phyloP scores from a whole-genome alignment of 164 flowering plant species.

The Magnolia officinalis region DNA sequence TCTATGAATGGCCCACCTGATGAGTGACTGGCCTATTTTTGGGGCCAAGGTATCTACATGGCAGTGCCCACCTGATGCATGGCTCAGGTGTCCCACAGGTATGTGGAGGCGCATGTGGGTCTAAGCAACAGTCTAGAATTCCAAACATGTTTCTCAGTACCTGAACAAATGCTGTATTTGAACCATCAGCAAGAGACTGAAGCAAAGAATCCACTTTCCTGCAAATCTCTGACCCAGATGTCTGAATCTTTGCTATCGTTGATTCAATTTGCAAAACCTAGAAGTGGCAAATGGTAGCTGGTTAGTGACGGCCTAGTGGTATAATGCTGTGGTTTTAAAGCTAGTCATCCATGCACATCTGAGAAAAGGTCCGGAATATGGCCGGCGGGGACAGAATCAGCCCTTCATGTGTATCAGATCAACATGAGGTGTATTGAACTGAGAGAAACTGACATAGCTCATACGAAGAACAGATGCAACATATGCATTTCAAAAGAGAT shows the following conservation, averaged over 20 bases:
- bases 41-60: too few relatives aligned
- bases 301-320: background rate
- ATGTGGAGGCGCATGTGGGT: too few relatives aligned
- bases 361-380: background rate
- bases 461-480: background rate
- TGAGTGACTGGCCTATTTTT: too few relatives aligned
- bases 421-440: background rate
- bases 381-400: background rate
- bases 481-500: background rate
- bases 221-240: conserved; percentile 42
- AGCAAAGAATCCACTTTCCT: conserved; percentile 41
- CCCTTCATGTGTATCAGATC: background rate
- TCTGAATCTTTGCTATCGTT: conserved; percentile 41
- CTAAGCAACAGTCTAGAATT: too few relatives aligned
- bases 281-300: conserved; percentile 26
- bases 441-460: background rate
- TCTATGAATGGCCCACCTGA: too few relatives aligned
- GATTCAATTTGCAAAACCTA: conserved; percentile 78
- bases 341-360: background rate
- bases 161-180: conserved; percentile 61
- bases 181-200: conserved; percentile 48
- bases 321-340: background rate
- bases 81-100: too few relatives aligned
- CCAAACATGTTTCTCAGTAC: conserved; percentile 27
- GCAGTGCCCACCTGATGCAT: too few relatives aligned